Conservation (phyloP, 441 rosid species). For the Dalechampia spathulata region DNA sequence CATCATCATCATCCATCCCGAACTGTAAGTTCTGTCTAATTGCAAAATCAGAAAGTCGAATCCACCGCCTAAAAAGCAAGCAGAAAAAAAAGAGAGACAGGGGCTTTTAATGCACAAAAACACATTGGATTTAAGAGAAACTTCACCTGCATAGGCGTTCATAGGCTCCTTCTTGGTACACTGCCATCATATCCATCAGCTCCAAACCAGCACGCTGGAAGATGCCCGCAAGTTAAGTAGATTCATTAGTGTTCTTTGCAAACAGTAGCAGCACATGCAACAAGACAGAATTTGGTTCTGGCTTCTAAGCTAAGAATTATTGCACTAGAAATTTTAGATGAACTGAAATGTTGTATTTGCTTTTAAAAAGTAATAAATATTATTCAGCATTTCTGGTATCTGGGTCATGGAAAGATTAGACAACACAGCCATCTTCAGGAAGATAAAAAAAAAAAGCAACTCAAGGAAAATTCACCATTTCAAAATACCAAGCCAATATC, state of each 20-base stretch:
- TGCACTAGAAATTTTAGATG: too few relatives aligned
- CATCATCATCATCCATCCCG: background rate
- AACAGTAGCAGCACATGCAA: background rate
- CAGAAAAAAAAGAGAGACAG: background rate
- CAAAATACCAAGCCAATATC: too few relatives aligned
- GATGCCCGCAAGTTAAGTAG: slow-evolving; percentile 16
- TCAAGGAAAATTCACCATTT: too few relatives aligned
- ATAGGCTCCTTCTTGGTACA: slow-evolving; percentile 97
- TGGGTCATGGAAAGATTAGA: too few relatives aligned
- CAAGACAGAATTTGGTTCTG: background rate
- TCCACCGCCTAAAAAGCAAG: background rate
- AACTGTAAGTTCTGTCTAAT: background rate
- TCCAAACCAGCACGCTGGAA: slow-evolving; percentile 95
- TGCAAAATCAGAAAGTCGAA: background rate
- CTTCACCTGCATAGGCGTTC: slow-evolving; percentile 93
- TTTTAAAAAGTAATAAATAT: too few relatives aligned
- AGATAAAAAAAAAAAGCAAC: too few relatives aligned
- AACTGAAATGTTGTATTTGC: too few relatives aligned
- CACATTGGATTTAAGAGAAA: background rate
- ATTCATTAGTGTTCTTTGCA: background rate
- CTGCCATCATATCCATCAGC: slow-evolving; percentile 99
- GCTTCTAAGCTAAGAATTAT: too few relatives aligned
- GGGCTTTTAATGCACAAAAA: background rate
- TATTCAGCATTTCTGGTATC: too few relatives aligned
- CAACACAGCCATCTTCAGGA: too few relatives aligned